phyloP scores from a whole-genome alignment of 768 basidiomycete genomes.

The Stropharia rugosoannulata region DNA sequence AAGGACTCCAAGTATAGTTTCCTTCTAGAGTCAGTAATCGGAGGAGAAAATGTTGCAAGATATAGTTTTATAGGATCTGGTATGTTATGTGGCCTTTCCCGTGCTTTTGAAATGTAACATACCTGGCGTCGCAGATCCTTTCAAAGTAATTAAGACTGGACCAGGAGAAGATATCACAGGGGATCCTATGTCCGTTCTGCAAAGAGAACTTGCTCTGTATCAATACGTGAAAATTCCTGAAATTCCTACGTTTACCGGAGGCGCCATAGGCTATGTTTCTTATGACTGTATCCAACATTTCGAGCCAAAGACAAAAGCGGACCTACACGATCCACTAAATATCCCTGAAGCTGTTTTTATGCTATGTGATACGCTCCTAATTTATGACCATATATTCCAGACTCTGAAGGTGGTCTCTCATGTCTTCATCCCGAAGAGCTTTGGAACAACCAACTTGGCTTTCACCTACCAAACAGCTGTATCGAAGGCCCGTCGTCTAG shows the following conservation, averaged over 20 bases:
- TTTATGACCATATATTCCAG: slow-evolving; percentile 97
- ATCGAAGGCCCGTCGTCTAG: slow-evolving; percentile 78
- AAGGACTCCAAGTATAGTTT: slow-evolving; percentile 95
- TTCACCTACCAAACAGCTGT: slow-evolving; percentile 91
- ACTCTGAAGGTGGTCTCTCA: slow-evolving; percentile 95
- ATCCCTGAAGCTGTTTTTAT: slow-evolving; percentile 97
- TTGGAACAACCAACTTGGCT: slow-evolving; percentile 64
- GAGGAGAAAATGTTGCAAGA: slow-evolving; percentile 86
- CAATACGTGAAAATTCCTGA: slow-evolving; percentile 91
- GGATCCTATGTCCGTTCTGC: slow-evolving; percentile 83
- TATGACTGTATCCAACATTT: slow-evolving; percentile 98
- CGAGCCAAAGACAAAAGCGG: slow-evolving; percentile 86
- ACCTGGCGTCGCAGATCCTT: slow-evolving; percentile 62
- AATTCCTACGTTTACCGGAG: slow-evolving; percentile 93
- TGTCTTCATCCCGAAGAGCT: slow-evolving; percentile 79
- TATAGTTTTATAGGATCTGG: slow-evolving; percentile 98
- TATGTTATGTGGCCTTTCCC: slow-evolving; percentile 30
- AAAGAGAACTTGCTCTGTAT: slow-evolving; percentile 84
- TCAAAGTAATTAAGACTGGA: slow-evolving; percentile 89
- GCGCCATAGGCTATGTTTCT: slow-evolving; percentile 95
- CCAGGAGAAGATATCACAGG: slow-evolving; percentile 79
- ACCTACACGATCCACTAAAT: slow-evolving; percentile 73
- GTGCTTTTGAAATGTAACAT: not conserved
- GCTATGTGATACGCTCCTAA: slow-evolving; percentile 92
- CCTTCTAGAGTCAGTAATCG: slow-evolving; percentile 88